Evolutionary conservation across 805 yeast species (phyloP).

Genomic region (Yarrowia sp.): DNA sequence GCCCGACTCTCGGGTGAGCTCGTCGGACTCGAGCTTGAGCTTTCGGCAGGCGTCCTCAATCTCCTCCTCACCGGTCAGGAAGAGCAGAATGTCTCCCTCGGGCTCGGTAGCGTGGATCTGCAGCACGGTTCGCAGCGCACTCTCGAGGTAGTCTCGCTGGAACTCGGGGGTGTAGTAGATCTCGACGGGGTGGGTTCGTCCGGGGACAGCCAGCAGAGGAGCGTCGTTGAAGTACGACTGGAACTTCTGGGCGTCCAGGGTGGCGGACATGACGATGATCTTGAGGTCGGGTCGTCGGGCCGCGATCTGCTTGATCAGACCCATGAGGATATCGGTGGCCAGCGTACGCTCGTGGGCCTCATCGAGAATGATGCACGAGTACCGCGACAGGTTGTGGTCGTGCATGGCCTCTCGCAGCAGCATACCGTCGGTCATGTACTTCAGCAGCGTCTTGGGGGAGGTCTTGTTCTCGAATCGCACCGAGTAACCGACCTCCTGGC

Average conservation of each 20-base stretch:
- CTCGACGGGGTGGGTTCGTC: slow-evolving; percentile 97
- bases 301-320: slow-evolving; percentile 79
- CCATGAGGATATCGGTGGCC: slow-evolving; percentile 96
- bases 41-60: slow-evolving; percentile 95
- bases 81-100: slow-evolving; percentile 83
- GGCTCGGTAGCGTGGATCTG: slow-evolving; percentile 97
- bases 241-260: slow-evolving; percentile 94
- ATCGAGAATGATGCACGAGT: slow-evolving; percentile 89
- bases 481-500: slow-evolving; percentile 93
- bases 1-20: slow-evolving; percentile 78
- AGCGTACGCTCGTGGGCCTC: slow-evolving; percentile 98
- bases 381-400: slow-evolving; percentile 75
- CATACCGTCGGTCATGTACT: slow-evolving; percentile 99
- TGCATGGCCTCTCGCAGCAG: slow-evolving; percentile 95
- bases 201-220: slow-evolving; percentile 94
- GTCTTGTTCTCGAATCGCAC: slow-evolving; percentile 93
- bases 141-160: slow-evolving; percentile 90
- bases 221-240: slow-evolving; percentile 87
- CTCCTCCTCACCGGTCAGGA: slow-evolving; percentile 95
- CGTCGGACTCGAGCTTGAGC: slow-evolving; percentile 84
- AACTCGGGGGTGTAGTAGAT: slow-evolving; percentile 95
- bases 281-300: slow-evolving; percentile 81
- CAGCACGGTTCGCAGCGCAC: slow-evolving; percentile 90
- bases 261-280: slow-evolving; percentile 94
- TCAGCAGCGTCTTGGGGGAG: slow-evolving; percentile 71